These are phyloP conservation scores for Chlamydomonas reinhardtii DNA, from an alignment of 163 green algal genomes.

Conservation along the genomic window DNA sequence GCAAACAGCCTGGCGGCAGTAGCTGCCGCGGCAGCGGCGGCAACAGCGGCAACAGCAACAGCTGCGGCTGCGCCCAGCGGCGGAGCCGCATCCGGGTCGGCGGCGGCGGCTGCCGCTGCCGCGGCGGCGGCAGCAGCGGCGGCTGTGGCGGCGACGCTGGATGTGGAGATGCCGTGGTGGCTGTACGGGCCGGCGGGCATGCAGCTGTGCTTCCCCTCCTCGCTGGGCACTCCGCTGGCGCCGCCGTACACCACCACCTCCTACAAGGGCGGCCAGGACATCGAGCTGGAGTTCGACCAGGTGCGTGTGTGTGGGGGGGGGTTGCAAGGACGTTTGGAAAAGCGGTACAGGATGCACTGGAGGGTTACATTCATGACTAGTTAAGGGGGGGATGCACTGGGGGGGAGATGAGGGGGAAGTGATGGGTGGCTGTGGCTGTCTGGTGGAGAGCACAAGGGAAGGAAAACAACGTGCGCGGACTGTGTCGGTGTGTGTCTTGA, in stretches of 20 bases:
- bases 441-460: no score
- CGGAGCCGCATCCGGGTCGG: no score
- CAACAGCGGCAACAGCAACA: not conserved
- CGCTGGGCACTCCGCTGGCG: slow-evolving; percentile 46
- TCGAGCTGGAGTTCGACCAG: slow-evolving; percentile 93
- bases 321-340: no score
- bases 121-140: not conserved
- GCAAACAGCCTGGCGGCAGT: not conserved
- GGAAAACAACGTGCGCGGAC: no score
- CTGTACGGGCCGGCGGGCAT: slow-evolving; percentile 87
- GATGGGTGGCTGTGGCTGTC: no score
- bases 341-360: no score
- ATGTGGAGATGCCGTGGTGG: slow-evolving; percentile 93
- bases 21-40: not conserved
- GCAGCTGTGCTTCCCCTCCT: slow-evolving; percentile 93
- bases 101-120: no score
- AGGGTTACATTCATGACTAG: no score
- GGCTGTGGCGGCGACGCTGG: slow-evolving; percentile 26
- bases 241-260: not conserved
- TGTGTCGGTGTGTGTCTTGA: slow-evolving; percentile 9
- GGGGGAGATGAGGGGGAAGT: no score
- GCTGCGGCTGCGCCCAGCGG: not conserved
- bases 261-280: slow-evolving; percentile 68
- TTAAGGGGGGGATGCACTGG: no score
- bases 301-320: slow-evolving; percentile 58